Conservation (phyloP, 352 stramenopile genomes). For the Nannochloropsis limnetica region DNA sequence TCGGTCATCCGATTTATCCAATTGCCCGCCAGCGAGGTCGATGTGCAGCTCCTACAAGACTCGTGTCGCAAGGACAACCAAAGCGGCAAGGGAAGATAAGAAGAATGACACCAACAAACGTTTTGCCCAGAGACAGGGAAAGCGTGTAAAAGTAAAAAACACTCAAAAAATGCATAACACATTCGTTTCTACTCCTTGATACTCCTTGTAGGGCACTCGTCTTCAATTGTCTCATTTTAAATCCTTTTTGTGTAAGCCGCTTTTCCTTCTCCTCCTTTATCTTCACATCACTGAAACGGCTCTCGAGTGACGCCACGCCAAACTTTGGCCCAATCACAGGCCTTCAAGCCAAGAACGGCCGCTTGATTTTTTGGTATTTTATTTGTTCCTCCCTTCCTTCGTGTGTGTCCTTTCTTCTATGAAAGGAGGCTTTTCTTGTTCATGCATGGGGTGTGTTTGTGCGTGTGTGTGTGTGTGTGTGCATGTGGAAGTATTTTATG, state of each 20-base stretch:
- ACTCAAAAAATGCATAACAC: too few species aligned
- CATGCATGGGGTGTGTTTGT: background rate
- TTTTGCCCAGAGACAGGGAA: background rate
- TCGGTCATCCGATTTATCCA: slow-evolving; percentile 96
- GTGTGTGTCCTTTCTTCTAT: too few species aligned
- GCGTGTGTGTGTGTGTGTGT: background rate
- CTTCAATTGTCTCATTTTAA: too few species aligned
- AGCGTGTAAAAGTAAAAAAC: background rate
- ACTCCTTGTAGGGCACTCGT: too few species aligned
- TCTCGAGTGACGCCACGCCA: background rate
- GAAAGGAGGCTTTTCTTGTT: background rate
- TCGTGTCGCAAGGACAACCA: slow-evolving; percentile 61
- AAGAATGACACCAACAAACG: background rate
- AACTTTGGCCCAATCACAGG: background rate
- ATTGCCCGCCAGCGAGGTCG: slow-evolving; percentile 85
- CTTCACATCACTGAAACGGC: too few species aligned
- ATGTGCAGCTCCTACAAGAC: slow-evolving; percentile 88
- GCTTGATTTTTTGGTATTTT: too few species aligned
- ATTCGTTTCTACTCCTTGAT: too few species aligned
- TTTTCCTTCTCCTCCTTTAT: too few species aligned
- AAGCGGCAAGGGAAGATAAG: slow-evolving; percentile 43
- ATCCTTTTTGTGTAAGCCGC: too few species aligned
- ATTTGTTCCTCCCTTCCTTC: background rate
- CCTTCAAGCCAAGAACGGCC: background rate
- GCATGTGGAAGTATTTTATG: too few species aligned